Conservation (phyloP, 768 basidiomycete species). For the Pholiota conissans region DNA sequence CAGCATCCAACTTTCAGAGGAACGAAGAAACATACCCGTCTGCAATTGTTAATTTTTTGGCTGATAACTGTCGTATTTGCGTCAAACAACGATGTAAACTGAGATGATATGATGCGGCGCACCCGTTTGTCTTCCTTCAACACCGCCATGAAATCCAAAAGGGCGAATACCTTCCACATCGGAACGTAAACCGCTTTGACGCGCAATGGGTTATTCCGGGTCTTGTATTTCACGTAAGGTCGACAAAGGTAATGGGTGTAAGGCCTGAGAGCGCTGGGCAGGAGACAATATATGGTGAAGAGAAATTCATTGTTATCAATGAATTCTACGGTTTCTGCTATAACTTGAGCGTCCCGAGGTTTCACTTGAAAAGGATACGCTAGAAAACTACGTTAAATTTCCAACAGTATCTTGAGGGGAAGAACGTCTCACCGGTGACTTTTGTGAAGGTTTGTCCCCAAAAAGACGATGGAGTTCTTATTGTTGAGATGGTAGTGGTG, state of each 20-base stretch:
- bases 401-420: neutral
- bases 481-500: constrained; percentile 1
- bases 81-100: too few relatives aligned
- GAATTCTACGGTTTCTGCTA: neutral
- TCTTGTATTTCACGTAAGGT: neutral
- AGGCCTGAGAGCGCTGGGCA: neutral
- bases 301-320: neutral
- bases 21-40: neutral
- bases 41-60: neutral
- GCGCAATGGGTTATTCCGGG: constrained; percentile 40
- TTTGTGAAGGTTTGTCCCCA: constrained; percentile 8
- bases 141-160: constrained; percentile 34
- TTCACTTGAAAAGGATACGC: constrained; percentile 13
- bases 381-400: neutral
- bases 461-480: neutral
- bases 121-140: constrained; percentile 39
- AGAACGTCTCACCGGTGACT: constrained; percentile 11
- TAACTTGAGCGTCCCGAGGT: constrained; percentile 11
- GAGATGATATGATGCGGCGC: neutral
- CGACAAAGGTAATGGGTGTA: neutral
- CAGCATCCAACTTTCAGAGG: neutral
- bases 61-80: neutral
- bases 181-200: constrained; percentile 61
- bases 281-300: neutral
- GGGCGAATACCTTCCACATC: constrained; percentile 50